These are phyloP conservation scores for Panaeolus papilionaceus DNA, from an alignment of 768 basidiomycete genomes.

Conservation along the genomic window DNA sequence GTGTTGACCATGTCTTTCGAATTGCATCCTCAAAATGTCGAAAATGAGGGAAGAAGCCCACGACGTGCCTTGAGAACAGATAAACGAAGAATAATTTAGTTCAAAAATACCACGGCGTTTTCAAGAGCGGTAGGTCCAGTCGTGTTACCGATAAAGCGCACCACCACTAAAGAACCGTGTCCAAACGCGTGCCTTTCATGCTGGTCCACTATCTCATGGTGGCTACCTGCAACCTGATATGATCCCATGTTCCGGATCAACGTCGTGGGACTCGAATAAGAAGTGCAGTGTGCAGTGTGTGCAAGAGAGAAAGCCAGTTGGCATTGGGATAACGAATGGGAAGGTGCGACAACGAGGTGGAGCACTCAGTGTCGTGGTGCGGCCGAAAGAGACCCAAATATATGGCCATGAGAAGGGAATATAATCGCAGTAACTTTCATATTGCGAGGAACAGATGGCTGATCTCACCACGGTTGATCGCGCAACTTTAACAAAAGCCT, in stretches of 20 bases:
- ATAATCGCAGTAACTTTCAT: background rate
- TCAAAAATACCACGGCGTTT: background rate
- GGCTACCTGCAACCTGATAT: background rate
- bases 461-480: constrained; percentile 11
- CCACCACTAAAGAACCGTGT: background rate
- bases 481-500: constrained; percentile 11
- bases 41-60: background rate
- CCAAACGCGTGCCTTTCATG: background rate
- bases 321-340: background rate
- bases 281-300: background rate
- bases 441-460: background rate
- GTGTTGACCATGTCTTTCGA: background rate
- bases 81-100: background rate
- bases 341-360: background rate
- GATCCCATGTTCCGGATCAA: background rate
- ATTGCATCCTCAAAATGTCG: background rate
- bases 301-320: background rate
- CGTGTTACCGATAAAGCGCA: background rate
- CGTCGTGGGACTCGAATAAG: background rate
- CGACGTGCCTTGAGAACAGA: background rate
- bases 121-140: background rate
- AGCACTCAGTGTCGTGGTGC: background rate
- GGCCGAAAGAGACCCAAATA: background rate
- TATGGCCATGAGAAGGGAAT: background rate
- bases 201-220: background rate